Percentiles rank a stretch among this genome's conserved stretches.
These are phyloP conservation scores for Grifola frondosa DNA, from an alignment of 1,284 basidiomycete genomes.

Conservation along the genomic window DNA sequence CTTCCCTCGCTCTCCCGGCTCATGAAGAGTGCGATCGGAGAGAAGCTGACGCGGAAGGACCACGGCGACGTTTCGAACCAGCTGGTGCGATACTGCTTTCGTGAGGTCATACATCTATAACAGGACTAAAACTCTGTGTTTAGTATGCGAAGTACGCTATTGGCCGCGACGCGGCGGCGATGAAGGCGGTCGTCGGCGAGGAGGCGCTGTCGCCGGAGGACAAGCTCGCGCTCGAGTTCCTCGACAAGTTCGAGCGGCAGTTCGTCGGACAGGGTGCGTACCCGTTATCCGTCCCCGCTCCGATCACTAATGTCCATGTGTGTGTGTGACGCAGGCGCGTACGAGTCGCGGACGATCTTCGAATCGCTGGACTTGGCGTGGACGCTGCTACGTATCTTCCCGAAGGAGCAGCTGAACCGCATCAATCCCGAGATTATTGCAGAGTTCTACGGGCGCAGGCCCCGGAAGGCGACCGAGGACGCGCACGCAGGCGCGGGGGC, in stretches of 20 bases:
- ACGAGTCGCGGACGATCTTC: constrained; percentile 96
- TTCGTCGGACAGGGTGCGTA: constrained; percentile 88
- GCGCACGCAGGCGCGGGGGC: constrained; percentile 42
- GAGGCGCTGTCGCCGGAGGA: constrained; percentile 95
- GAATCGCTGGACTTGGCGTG: constrained; percentile 98
- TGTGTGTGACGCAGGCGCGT: constrained; percentile 61
- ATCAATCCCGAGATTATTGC: constrained; percentile 90
- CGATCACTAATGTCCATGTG: background rate
- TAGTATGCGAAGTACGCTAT: constrained; percentile 97
- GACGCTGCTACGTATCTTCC: constrained; percentile 97
- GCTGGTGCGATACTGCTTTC: constrained; percentile 54
- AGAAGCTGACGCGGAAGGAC: constrained; percentile 96
- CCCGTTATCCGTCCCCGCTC: constrained; percentile 5
- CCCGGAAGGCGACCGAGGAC: constrained; percentile 57
- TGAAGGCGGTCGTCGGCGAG: constrained; percentile 99
- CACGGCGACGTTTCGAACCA: constrained; percentile 99
- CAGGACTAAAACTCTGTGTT: background rate
- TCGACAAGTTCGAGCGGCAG: constrained; percentile 92
- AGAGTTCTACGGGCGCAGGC: constrained; percentile 84
- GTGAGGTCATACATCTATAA: constrained; percentile 10
- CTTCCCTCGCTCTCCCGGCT: constrained; percentile 96
- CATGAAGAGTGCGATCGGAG: constrained; percentile 99
- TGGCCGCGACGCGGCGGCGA: constrained; percentile 94
- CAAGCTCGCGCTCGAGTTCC: constrained; percentile 89
- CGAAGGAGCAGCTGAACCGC: constrained; percentile 97